These are phyloP conservation scores for Jackrogersella multiformis DNA, from an alignment of 495 filamentous ascomycete species.

Conservation along the genomic window DNA sequence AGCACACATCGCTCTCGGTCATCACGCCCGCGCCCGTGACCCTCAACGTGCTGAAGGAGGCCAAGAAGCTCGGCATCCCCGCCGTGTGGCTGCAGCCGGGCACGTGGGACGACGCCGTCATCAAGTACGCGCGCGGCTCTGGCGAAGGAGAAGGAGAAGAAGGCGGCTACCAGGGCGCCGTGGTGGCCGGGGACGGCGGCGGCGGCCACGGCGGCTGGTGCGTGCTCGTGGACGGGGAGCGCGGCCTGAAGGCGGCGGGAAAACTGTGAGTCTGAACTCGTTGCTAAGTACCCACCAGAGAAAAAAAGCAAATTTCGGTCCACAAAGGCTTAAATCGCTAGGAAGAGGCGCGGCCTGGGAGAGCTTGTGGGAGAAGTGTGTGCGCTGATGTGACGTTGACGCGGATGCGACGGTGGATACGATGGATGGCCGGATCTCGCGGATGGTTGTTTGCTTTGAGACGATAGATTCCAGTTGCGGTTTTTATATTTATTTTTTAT, in stretches of 20 bases:
- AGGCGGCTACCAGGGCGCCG: constrained; percentile 66
- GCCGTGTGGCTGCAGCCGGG: constrained; percentile 95
- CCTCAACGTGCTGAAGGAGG: constrained; percentile 74
- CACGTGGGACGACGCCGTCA: constrained; percentile 76
- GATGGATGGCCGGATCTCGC: neutral
- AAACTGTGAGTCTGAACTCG: constrained; percentile 43
- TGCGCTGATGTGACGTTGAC: constrained; percentile 13
- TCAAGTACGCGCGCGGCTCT: constrained; percentile 69
- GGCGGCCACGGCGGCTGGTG: constrained; percentile 83
- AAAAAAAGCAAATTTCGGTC: neutral
- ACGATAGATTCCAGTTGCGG: constrained; percentile 19
- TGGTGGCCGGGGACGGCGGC: constrained; percentile 74
- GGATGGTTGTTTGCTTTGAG: neutral
- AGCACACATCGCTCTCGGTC: constrained; percentile 79
- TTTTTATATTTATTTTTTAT: neutral
- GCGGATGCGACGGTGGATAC: neutral
- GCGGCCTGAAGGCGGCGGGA: constrained; percentile 69
- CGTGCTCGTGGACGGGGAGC: constrained; percentile 88
- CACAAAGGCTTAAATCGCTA: constrained; percentile 35
- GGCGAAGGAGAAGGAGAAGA: constrained; percentile 50
- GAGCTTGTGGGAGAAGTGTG: constrained; percentile 32
- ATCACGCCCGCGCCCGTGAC: constrained; percentile 88
- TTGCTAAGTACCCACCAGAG: neutral
- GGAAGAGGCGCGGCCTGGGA: constrained; percentile 29
- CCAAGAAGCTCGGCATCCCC: constrained; percentile 77